phyloP scores from a whole-genome alignment of 192 early-diverging fungal species.

The Mortierella hygrophila region DNA sequence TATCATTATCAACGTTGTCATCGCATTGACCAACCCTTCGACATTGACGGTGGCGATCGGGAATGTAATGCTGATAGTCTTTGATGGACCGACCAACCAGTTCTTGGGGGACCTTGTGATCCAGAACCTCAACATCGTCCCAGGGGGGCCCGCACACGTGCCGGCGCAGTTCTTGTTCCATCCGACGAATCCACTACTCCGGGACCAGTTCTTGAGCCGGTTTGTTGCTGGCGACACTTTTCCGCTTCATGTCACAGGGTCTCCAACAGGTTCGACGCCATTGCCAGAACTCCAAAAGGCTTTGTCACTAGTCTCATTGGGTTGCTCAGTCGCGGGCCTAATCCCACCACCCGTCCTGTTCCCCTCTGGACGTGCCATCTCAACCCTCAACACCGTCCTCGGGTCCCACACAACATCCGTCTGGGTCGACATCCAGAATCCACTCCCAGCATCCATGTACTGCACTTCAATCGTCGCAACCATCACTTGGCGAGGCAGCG shows the following conservation, averaged over 20 bases:
- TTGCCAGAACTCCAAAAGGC: conserved; percentile 14
- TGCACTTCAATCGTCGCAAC: background rate
- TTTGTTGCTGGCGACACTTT: conserved; percentile 39
- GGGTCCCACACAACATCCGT: background rate
- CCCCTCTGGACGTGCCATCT: background rate
- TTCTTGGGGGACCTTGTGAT: conserved; percentile 47
- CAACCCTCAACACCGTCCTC: background rate
- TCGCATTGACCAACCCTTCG: conserved; percentile 57
- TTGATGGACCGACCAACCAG: conserved; percentile 53
- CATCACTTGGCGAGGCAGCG: background rate
- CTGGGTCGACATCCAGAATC: conserved; percentile 3
- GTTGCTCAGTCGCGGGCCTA: conserved; percentile 1
- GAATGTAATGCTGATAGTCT: conserved; percentile 47
- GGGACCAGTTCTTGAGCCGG: conserved; percentile 56
- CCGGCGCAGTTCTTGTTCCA: conserved; percentile 54
- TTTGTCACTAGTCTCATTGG: background rate
- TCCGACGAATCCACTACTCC: conserved; percentile 40
- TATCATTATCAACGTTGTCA: conserved; percentile 43
- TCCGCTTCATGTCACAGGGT: background rate
- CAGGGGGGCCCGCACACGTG: conserved; percentile 43
- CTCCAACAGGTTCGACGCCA: background rate
- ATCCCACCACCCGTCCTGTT: background rate
- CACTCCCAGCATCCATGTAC: background rate
- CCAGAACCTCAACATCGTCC: conserved; percentile 52
- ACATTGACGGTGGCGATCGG: conserved; percentile 53